Percentiles rank a stretch among this genome's conserved stretches.
Conservation (phyloP, 371 early-diverging fungal species). For the Conidiobolus coronatus region DNA sequence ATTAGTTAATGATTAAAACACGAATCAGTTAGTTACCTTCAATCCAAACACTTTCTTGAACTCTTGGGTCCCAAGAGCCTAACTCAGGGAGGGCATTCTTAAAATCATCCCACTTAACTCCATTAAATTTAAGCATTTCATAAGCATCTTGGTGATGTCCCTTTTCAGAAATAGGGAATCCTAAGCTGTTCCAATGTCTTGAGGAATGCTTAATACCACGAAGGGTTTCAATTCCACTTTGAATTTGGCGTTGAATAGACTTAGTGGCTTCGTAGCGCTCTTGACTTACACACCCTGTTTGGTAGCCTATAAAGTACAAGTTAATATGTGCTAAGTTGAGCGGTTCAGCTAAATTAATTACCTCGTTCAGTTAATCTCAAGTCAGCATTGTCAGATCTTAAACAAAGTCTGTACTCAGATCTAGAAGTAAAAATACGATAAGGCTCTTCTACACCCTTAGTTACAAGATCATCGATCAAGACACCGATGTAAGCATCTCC, state of each 20-base stretch:
- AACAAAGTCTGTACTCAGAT: conserved; percentile 55
- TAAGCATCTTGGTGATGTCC: conserved; percentile 15
- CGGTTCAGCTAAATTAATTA: conserved; percentile 2
- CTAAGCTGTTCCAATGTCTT: conserved; percentile 21
- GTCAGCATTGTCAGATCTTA: conserved; percentile 69
- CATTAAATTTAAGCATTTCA: conserved; percentile 24
- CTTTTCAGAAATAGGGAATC: conserved; percentile 19
- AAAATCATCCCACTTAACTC: conserved; percentile 17
- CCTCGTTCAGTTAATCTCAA: conserved; percentile 40
- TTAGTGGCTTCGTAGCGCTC: conserved; percentile 20
- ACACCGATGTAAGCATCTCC: conserved; percentile 73
- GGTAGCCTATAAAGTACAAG: conserved; percentile 11
- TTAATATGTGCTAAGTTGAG: background rate
- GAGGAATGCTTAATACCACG: conserved; percentile 18
- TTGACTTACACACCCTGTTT: conserved; percentile 22
- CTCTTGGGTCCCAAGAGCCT: conserved; percentile 13
- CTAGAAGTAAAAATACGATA: conserved; percentile 66
- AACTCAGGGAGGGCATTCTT: conserved; percentile 19
- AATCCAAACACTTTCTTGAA: conserved; percentile 21
- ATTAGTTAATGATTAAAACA: background rate
- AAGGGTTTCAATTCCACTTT: conserved; percentile 15
- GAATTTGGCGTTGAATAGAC: conserved; percentile 12
- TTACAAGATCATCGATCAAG: conserved; percentile 60
- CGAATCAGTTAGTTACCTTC: conserved; percentile 15
- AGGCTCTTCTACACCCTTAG: conserved; percentile 65